A percentile compares a stretch with the other conserved stretches of the same genome.
phyloP scores from a whole-genome alignment of 148 eudicot genomes.

The Simmondsia chinensis region DNA sequence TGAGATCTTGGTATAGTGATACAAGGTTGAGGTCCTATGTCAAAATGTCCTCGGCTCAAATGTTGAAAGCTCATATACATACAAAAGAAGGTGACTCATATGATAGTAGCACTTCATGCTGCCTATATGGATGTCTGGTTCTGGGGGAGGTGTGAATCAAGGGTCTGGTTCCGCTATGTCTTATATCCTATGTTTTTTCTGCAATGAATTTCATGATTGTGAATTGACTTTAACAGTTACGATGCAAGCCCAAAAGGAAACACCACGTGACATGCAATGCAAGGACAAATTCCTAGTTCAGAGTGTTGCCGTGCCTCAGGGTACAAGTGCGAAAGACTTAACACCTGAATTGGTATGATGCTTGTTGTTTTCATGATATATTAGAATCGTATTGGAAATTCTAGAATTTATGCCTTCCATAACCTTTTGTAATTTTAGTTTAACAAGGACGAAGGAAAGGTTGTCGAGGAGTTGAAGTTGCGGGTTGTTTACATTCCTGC shows the following conservation, averaged over 20 bases:
- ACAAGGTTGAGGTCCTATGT: too few species aligned
- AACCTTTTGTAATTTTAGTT: constrained; percentile 35
- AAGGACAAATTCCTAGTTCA: constrained; percentile 87
- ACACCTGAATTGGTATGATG: constrained; percentile 51
- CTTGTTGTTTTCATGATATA: constrained; percentile 3
- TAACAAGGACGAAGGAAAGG: constrained; percentile 59
- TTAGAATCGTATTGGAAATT: background rate
- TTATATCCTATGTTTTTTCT: too few species aligned
- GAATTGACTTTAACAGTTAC: constrained; percentile 38
- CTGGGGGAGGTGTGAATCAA: too few species aligned
- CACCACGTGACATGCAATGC: constrained; percentile 81
- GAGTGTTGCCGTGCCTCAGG: constrained; percentile 53
- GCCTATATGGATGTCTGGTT: too few species aligned
- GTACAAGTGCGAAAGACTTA: constrained; percentile 47
- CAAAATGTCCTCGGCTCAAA: too few species aligned
- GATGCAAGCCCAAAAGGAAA: constrained; percentile 84
- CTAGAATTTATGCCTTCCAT: constrained; percentile 6
- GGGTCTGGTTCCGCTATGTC: too few species aligned
- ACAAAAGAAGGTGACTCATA: too few species aligned
- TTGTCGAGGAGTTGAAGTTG: constrained; percentile 64
- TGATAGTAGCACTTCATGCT: too few species aligned
- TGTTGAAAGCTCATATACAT: too few species aligned
- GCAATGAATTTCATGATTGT: constrained; percentile 2
- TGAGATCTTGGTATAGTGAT: too few species aligned
- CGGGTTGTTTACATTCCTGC: constrained; percentile 73